These are phyloP conservation scores for Neopestalotiopsis rosae DNA, from an alignment of 2,329 filamentous ascomycete species.

Conservation along the genomic window DNA sequence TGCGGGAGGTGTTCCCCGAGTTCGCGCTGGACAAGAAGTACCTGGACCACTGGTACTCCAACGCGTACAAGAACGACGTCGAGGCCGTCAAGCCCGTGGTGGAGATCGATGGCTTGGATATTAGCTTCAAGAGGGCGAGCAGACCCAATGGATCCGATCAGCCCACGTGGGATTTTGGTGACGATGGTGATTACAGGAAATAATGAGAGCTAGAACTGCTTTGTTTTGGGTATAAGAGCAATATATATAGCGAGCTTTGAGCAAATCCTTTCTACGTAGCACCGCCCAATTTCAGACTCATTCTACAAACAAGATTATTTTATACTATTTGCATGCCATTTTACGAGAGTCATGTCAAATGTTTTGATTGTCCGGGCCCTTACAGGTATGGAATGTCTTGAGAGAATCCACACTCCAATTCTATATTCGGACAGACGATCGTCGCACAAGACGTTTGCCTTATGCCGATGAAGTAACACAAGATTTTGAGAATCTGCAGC, in stretches of 20 bases:
- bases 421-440: too few species aligned
- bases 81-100: slow-evolving; percentile 12
- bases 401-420: too few species aligned
- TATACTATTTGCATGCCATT: too few species aligned
- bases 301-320: too few species aligned
- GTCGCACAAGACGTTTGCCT: background rate
- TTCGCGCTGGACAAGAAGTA: background rate
- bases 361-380: too few species aligned
- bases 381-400: too few species aligned
- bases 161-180: slow-evolving; percentile 14
- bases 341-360: too few species aligned
- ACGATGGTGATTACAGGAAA: slow-evolving; percentile 13
- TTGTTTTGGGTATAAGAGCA: slow-evolving; percentile 6
- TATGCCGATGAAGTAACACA: background rate
- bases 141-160: slow-evolving; percentile 16
- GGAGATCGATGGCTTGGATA: slow-evolving; percentile 9
- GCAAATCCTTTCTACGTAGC: too few species aligned
- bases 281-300: too few species aligned
- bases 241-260: too few species aligned
- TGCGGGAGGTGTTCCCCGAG: slow-evolving; percentile 14
- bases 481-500: background rate
- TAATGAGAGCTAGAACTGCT: background rate
- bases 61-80: slow-evolving; percentile 10
- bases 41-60: slow-evolving; percentile 14
- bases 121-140: slow-evolving; percentile 14